Evolutionary conservation across 2,329 filamentous ascomycete genomes (phyloP), one percentile per base, ranked within the genome.

Genomic region (Pseudogymnoascus destructans): DNA sequence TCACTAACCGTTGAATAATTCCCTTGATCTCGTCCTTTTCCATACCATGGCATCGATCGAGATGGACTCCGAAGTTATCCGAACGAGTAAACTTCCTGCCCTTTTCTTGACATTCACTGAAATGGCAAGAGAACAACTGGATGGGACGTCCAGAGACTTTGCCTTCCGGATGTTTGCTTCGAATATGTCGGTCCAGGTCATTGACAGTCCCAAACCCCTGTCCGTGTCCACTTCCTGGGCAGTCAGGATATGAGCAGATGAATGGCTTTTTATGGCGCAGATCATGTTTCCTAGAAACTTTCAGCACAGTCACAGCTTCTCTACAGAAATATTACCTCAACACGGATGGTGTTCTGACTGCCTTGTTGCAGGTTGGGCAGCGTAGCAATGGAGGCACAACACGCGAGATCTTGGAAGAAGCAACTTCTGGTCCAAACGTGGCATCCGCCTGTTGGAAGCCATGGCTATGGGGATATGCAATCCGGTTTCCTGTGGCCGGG

Each of bases 61-160:
- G 76, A 67, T 96, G 91, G 33, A 85, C 82, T 61, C 84, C 84
- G 69, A 95, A 95, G 66, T 96, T 96, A 70, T 96, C 91, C 56
- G 84, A 75, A 19, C 91, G 80, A 0, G 86, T 85, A 88, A 88
- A 95, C 33, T 77, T 73, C 68, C 95, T 95, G 1, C 73, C 73
- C 61, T 75, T 83, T 21, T 74, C 78, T 21, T 72, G 74, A 65
- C 86, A 89, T 19, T 72, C 66, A 5, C 71, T 70, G 5, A 79
- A 72, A 56, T 75, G 76, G 67, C 87, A 93, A 59, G 75, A 77
- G 63, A 78, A 88, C 36, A 74, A 74, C 60, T 77, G 77, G 46
- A 73, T 74, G 0, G 72, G 73, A 7, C 76, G 75, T 1, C 73
- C 23, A 66, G 68, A 60, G 70, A 73, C 36, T 65, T 72, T 57